Conservation (phyloP, 495 filamentous ascomycete species). For the Melanomma pulvis-pyrius region DNA sequence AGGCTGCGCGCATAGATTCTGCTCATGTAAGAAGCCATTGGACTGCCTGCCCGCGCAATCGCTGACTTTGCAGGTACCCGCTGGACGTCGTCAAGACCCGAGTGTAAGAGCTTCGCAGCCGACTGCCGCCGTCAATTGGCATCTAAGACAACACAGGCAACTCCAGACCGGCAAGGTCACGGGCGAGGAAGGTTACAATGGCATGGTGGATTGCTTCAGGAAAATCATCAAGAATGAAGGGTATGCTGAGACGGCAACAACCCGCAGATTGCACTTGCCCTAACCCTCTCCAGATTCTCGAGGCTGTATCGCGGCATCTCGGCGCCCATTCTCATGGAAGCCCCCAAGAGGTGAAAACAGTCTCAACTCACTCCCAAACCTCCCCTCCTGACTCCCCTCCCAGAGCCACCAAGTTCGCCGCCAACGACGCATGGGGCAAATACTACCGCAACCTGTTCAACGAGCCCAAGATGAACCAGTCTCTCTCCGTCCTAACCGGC, state of each 20-base stretch:
- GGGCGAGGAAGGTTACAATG: conserved; percentile 82
- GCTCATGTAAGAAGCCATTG: conserved; percentile 65
- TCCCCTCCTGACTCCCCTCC: conserved; percentile 13
- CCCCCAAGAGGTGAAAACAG: conserved; percentile 71
- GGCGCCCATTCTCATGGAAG: conserved; percentile 97
- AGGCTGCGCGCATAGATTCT: conserved; percentile 63
- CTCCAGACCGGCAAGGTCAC: conserved; percentile 73
- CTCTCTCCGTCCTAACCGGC: conserved; percentile 85
- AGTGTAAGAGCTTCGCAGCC: conserved; percentile 64
- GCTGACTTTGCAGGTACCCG: conserved; percentile 73
- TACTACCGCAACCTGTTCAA: conserved; percentile 86
- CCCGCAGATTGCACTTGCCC: background rate
- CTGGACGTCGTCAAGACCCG: conserved; percentile 97
- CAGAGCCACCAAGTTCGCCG: conserved; percentile 95
- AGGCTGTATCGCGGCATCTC: conserved; percentile 93
- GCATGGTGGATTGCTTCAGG: conserved; percentile 95
- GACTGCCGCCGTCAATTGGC: conserved; percentile 6
- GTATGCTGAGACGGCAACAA: conserved; percentile 52
- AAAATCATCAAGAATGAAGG: conserved; percentile 96
- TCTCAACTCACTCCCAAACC: background rate
- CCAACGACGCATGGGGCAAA: conserved; percentile 96
- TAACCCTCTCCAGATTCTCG: conserved; percentile 65
- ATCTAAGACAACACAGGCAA: conserved; percentile 61
- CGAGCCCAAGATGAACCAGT: conserved; percentile 82
- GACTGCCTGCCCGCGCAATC: conserved; percentile 6